Conservation (phyloP, 2,329 filamentous ascomycete genomes). For the Beauveria caledonica region DNA sequence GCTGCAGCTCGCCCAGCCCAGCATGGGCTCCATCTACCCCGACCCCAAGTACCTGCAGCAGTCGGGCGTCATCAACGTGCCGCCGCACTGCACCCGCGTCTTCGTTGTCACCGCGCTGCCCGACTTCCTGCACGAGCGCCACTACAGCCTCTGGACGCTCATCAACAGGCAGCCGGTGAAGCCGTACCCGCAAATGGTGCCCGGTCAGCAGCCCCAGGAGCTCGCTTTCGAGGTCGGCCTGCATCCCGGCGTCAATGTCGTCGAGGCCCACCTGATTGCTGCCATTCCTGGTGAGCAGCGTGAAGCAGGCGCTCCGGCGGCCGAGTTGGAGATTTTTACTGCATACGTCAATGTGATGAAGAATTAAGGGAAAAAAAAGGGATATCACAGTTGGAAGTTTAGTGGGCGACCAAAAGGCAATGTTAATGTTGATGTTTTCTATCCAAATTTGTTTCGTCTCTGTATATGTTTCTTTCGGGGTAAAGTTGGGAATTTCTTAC, state of each 20-base stretch:
- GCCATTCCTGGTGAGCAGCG: slow-evolving; percentile 55
- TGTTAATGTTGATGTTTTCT: neutral
- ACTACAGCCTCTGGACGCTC: slow-evolving; percentile 69
- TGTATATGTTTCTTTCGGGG: neutral
- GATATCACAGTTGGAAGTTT: neutral
- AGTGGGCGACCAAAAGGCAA: neutral
- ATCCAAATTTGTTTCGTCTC: neutral
- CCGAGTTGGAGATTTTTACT: slow-evolving; percentile 72
- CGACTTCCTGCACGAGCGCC: slow-evolving; percentile 53
- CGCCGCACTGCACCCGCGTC: slow-evolving; percentile 58
- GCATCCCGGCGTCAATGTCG: slow-evolving; percentile 63
- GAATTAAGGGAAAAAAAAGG: slow-evolving; percentile 21
- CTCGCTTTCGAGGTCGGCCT: slow-evolving; percentile 71
- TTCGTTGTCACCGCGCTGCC: slow-evolving; percentile 62
- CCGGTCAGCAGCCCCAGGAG: slow-evolving; percentile 48
- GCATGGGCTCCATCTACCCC: slow-evolving; percentile 56
- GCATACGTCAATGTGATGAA: slow-evolving; percentile 64
- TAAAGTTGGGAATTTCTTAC: neutral
- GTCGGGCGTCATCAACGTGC: slow-evolving; percentile 63
- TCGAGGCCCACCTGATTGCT: slow-evolving; percentile 72
- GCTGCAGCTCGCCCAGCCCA: slow-evolving; percentile 52
- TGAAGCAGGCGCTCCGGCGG: slow-evolving; percentile 48
- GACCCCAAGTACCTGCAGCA: slow-evolving; percentile 60
- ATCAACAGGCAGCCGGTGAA: slow-evolving; percentile 59
- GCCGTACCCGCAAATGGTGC: slow-evolving; percentile 36